Evolutionary conservation across 169 alveolate species (phyloP).

Genomic region (Amoebophrya sp.): DNA sequence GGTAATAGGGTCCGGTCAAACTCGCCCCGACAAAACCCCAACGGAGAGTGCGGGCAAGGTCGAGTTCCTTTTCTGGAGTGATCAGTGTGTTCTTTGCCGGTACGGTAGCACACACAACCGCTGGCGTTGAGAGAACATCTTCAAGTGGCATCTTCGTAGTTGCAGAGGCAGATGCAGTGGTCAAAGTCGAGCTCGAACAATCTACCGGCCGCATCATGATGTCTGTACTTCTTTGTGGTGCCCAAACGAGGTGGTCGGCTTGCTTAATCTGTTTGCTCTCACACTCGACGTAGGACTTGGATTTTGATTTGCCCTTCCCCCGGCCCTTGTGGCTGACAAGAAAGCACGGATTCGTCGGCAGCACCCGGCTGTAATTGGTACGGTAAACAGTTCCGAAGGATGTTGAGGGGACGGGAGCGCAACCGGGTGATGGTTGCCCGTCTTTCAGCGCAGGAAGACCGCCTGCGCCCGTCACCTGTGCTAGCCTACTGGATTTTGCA

Average conservation of each 20-base stretch:
- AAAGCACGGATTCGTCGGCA: not conserved
- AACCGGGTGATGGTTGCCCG: not conserved
- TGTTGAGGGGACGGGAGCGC: not conserved
- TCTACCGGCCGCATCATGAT: not conserved
- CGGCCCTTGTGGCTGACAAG: not conserved
- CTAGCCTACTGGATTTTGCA: not conserved
- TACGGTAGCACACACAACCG: not conserved
- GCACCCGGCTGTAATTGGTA: not conserved
- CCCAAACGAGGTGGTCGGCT: too few species aligned
- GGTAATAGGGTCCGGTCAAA: not conserved
- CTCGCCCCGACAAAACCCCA: not conserved
- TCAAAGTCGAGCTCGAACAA: not conserved
- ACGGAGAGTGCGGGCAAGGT: not conserved
- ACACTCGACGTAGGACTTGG: too few species aligned
- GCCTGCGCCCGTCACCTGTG: not conserved
- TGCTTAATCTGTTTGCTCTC: too few species aligned
- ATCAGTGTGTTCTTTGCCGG: not conserved
- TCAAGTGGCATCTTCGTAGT: not conserved
- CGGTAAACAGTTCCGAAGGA: not conserved
- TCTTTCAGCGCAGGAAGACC: not conserved
- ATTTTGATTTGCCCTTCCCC: not conserved
- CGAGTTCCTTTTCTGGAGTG: not conserved
- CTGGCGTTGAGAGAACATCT: not conserved
- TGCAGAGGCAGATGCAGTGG: not conserved
- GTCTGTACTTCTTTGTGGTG: not conserved